Conservation (phyloP, 1,284 basidiomycete species). For the Abortiporus biennis region DNA sequence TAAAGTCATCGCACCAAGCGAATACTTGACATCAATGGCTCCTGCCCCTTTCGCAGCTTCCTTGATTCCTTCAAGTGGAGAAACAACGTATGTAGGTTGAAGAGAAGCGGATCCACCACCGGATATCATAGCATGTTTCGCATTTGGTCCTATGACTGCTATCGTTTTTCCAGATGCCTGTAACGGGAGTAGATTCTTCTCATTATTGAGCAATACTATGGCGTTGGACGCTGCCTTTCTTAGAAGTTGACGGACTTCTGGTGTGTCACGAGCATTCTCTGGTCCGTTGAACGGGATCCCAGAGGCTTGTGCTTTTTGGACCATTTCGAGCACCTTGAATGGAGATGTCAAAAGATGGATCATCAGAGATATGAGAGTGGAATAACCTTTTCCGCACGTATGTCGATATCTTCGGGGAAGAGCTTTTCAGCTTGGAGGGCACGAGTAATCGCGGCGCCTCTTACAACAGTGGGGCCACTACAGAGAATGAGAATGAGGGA, state of each 20-base stretch:
- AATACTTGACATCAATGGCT: conserved; percentile 48
- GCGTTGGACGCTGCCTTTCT: conserved; percentile 52
- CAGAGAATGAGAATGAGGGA: too few species aligned
- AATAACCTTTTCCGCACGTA: conserved; percentile 56
- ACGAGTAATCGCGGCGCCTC: conserved; percentile 36
- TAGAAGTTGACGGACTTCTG: conserved; percentile 48
- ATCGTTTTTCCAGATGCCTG: conserved; percentile 41
- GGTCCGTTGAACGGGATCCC: conserved; percentile 47
- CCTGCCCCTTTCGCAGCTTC: conserved; percentile 34
- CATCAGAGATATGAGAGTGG: conserved; percentile 52
- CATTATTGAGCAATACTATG: conserved; percentile 70
- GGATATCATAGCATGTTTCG: conserved; percentile 56
- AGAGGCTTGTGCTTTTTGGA: conserved; percentile 18
- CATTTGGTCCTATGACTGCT: conserved; percentile 69
- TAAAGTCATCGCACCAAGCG: conserved; percentile 48
- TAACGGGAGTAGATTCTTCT: conserved; percentile 48
- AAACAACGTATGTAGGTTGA: conserved; percentile 62
- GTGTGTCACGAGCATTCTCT: conserved; percentile 50
- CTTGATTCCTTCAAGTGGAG: conserved; percentile 61
- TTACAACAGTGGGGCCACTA: conserved; percentile 39
- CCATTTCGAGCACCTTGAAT: conserved; percentile 7
- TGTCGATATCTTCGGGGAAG: conserved; percentile 49
- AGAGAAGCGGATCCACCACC: conserved; percentile 72
- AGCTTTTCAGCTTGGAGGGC: conserved; percentile 35
- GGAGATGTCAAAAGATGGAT: conserved; percentile 30